Evolutionary conservation across 768 basidiomycete genomes (phyloP).

Genomic region (Mycena epipterygia): DNA sequence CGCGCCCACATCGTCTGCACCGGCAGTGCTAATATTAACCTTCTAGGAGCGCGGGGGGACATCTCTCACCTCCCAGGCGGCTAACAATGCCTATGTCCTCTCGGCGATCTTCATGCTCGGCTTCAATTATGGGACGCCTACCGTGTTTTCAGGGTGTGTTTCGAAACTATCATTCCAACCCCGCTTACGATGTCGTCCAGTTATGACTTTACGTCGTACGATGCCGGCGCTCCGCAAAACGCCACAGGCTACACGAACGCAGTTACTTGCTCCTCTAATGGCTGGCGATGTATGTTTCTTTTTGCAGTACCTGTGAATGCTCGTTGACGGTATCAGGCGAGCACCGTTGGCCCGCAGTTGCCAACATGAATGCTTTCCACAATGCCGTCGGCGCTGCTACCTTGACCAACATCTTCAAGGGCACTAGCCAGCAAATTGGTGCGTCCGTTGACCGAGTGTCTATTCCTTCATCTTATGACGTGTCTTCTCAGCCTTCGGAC

Average conservation of each 20-base stretch:
- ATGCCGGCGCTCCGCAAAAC: slow-evolving; percentile 37
- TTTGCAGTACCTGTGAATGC: neutral
- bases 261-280: slow-evolving; percentile 36
- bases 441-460: neutral
- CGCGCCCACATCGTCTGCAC: neutral
- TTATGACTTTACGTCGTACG: slow-evolving; percentile 15
- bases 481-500: slow-evolving; percentile 25
- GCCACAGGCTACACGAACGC: slow-evolving; percentile 35
- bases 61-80: slow-evolving; percentile 34
- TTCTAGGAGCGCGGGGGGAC: slow-evolving; percentile 36
- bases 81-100: slow-evolving; percentile 37
- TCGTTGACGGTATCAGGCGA: slow-evolving; percentile 18
- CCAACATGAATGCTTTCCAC: slow-evolving; percentile 37
- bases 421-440: slow-evolving; percentile 39
- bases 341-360: slow-evolving; percentile 31
- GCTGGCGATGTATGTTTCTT: slow-evolving; percentile 36
- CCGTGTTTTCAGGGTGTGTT: slow-evolving; percentile 38
- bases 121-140: slow-evolving; percentile 39
- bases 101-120: slow-evolving; percentile 38
- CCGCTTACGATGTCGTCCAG: neutral
- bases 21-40: neutral
- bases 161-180: neutral
- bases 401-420: slow-evolving; percentile 30
- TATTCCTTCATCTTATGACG: neutral
- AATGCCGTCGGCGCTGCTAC: slow-evolving; percentile 32